phyloP scores from a whole-genome alignment of 805 yeast genomes.

The Lachancea mirantina region DNA sequence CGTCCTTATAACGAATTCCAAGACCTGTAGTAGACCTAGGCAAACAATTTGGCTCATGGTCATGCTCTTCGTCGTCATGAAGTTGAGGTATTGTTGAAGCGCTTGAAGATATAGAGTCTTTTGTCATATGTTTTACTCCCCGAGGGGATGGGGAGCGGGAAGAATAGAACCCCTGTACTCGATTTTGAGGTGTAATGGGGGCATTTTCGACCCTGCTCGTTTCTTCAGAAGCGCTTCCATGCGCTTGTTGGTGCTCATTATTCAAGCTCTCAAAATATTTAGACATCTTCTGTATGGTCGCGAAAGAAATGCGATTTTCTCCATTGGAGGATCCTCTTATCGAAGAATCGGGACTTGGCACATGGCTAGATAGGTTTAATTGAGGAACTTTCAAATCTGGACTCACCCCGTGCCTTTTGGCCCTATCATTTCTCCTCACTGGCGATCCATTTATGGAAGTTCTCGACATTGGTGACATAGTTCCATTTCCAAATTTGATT shows the following conservation, averaged over 20 bases:
- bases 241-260: background rate
- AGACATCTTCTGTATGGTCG: slow-evolving; percentile 7
- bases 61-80: slow-evolving; percentile 18
- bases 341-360: slow-evolving; percentile 1
- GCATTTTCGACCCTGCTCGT: background rate
- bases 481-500: slow-evolving; percentile 1
- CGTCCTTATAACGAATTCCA: slow-evolving; percentile 2
- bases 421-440: slow-evolving; percentile 5
- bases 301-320: background rate
- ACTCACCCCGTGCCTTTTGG: background rate
- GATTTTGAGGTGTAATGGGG: slow-evolving; percentile 12
- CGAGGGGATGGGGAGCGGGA: slow-evolving; percentile 9
- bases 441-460: slow-evolving; percentile 25
- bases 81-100: slow-evolving; percentile 28
- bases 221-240: background rate
- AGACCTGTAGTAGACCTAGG: slow-evolving; percentile 1
- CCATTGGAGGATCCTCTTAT: slow-evolving; percentile 1
- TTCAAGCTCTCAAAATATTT: slow-evolving; percentile 8
- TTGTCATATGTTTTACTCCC: slow-evolving; percentile 17
- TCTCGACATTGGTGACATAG: slow-evolving; percentile 16
- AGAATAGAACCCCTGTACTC: slow-evolving; percentile 1
- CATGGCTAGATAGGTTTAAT: background rate
- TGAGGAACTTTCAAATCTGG: background rate
- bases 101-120: slow-evolving; percentile 25
- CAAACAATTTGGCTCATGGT: background rate